These are phyloP conservation scores for Beta corolliflora DNA, from an alignment of 179 eudicot genomes.

Conservation along the genomic window DNA sequence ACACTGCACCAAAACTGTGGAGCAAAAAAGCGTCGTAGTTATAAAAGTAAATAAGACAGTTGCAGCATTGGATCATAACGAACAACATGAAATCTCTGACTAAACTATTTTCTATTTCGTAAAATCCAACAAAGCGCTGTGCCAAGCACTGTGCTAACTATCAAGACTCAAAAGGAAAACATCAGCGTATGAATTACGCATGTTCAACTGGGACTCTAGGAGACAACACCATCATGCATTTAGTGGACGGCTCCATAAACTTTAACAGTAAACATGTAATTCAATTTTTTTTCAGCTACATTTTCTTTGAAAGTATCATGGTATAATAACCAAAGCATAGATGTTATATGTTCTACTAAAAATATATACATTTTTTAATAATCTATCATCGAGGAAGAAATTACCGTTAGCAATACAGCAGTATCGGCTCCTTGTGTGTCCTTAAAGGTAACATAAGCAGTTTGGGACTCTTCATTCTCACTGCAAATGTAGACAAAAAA, in stretches of 20 bases:
- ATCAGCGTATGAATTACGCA: neutral
- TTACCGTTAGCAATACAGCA: slow-evolving; percentile 85
- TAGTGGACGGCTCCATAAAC: neutral
- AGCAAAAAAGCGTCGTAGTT: neutral
- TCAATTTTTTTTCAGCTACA: neutral
- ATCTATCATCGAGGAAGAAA: slow-evolving; percentile 4
- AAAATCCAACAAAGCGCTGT: neutral
- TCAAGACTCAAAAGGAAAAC: neutral
- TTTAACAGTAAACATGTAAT: neutral
- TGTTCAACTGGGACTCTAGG: neutral
- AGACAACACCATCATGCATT: neutral
- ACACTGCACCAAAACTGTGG: neutral
- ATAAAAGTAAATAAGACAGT: neutral
- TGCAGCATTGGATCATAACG: neutral
- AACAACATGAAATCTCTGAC: neutral
- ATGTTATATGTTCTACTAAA: neutral
- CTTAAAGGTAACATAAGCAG: slow-evolving; percentile 85
- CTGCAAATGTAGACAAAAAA: slow-evolving; percentile 38
- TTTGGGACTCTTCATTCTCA: slow-evolving; percentile 58
- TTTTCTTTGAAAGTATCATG: neutral
- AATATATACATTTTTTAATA: no score
- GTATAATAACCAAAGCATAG: neutral
- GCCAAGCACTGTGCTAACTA: neutral
- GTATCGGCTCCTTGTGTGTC: slow-evolving; percentile 87
- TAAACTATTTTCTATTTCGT: neutral